Evolutionary conservation across 352 stramenopile genomes (phyloP).

Genomic region (Phytophthora uliginosa): DNA sequence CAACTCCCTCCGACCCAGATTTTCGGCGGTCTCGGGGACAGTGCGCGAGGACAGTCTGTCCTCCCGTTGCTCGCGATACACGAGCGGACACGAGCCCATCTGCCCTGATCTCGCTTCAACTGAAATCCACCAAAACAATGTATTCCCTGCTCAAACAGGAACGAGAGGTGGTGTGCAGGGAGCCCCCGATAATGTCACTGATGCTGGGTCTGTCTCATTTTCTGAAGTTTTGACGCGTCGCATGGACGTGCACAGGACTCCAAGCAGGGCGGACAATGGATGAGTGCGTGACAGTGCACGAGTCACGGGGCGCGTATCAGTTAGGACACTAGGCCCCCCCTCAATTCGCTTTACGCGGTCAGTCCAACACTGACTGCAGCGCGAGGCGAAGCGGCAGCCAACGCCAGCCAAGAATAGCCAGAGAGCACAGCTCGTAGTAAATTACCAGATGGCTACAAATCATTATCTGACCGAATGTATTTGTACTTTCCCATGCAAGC

Average conservation of each 20-base stretch:
- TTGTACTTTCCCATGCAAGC: no score
- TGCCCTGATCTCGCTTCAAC: slow-evolving; percentile 24
- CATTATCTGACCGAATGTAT: no score
- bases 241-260: slow-evolving; percentile 17
- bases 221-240: slow-evolving; percentile 42
- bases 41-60: slow-evolving; percentile 23
- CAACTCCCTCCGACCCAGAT: background rate
- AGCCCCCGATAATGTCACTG: slow-evolving; percentile 5
- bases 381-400: no score
- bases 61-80: slow-evolving; percentile 9
- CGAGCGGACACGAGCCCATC: slow-evolving; percentile 4
- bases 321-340: no score
- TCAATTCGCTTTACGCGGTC: no score
- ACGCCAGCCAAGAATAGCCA: no score
- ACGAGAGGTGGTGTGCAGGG: background rate
- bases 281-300: slow-evolving; percentile 15
- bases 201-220: slow-evolving; percentile 27
- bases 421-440: no score
- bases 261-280: slow-evolving; percentile 30
- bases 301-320: slow-evolving; percentile 17
- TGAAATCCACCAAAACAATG: slow-evolving; percentile 6
- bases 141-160: background rate
- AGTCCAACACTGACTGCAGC: no score
- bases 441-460: no score
- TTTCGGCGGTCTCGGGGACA: slow-evolving; percentile 21